These are phyloP conservation scores for Aspergillus sclerotialis DNA, from an alignment of 2,329 filamentous ascomycete genomes.

Conservation along the genomic window DNA sequence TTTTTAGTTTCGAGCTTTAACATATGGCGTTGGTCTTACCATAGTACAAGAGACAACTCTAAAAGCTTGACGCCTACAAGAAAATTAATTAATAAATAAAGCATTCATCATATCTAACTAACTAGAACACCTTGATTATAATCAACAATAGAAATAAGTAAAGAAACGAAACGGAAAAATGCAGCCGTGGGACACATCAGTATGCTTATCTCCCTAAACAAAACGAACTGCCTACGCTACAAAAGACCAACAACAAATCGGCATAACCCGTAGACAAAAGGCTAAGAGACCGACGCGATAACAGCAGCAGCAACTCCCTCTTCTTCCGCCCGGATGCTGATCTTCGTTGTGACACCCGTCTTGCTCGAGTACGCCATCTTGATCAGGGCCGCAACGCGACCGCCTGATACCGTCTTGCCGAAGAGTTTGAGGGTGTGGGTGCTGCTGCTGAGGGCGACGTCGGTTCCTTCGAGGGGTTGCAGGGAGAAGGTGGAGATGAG, in stretches of 20 bases:
- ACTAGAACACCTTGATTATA: slow-evolving; percentile 14
- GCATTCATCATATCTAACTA: slow-evolving; percentile 16
- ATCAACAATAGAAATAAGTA: slow-evolving; percentile 4
- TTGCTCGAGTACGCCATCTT: slow-evolving; percentile 93
- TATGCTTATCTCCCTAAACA: too few species aligned
- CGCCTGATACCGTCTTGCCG: slow-evolving; percentile 88
- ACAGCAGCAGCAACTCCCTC: slow-evolving; percentile 81
- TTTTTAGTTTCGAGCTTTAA: too few species aligned
- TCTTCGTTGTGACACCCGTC: slow-evolving; percentile 92
- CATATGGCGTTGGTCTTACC: too few species aligned
- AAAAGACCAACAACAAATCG: slow-evolving; percentile 9
- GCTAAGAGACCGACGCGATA: slow-evolving; percentile 73
- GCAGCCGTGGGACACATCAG: slow-evolving; percentile 3
- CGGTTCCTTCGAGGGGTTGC: slow-evolving; percentile 89
- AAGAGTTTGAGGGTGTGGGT: slow-evolving; percentile 94
- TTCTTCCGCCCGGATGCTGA: slow-evolving; percentile 86
- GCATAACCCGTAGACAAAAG: slow-evolving; percentile 13
- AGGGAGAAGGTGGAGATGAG: slow-evolving; percentile 79
- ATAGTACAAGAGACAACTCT: too few species aligned
- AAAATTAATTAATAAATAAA: too few species aligned
- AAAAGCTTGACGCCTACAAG: slow-evolving; percentile 14
- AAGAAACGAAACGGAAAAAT: slow-evolving; percentile 3
- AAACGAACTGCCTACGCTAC: slow-evolving; percentile 4
- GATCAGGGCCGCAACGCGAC: slow-evolving; percentile 77
- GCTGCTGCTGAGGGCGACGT: slow-evolving; percentile 77